These are phyloP conservation scores for Hypholoma fasciculare DNA, from an alignment of 768 basidiomycete genomes.

Conservation along the genomic window DNA sequence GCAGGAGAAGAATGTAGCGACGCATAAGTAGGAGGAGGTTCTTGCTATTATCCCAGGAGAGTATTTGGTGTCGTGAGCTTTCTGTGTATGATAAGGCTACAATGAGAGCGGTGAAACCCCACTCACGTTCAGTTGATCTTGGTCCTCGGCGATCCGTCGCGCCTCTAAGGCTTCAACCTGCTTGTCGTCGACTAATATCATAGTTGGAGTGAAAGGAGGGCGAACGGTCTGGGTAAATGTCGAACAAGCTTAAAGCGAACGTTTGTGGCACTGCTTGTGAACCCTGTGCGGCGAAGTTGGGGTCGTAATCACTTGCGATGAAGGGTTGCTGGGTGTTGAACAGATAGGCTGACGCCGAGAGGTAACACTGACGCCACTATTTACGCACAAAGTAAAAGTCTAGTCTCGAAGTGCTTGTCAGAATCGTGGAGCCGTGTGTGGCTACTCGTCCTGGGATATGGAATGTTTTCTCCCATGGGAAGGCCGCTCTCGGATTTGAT, in stretches of 20 bases:
- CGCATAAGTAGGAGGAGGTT: constrained; percentile 33
- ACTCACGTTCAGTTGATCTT: constrained; percentile 19
- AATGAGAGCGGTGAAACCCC: not conserved
- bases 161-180: constrained; percentile 26
- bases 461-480: too few relatives aligned
- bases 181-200: constrained; percentile 29
- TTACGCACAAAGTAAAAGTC: not conserved
- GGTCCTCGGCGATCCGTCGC: constrained; percentile 23
- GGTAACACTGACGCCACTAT: not conserved
- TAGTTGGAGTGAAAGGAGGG: not conserved
- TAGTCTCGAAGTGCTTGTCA: not conserved
- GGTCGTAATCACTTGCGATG: too few relatives aligned
- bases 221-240: too few relatives aligned
- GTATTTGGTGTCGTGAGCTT: not conserved
- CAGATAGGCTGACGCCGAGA: too few relatives aligned
- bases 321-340: too few relatives aligned
- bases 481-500: too few relatives aligned
- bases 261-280: too few relatives aligned
- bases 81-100: not conserved
- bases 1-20: constrained; percentile 21
- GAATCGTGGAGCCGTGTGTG: not conserved
- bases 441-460: too few relatives aligned
- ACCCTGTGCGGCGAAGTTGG: too few relatives aligned
- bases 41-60: constrained; percentile 14
- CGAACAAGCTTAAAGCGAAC: too few relatives aligned